phyloP scores from a whole-genome alignment of 2,329 filamentous ascomycete genomes.

The Apiospora arundinis region DNA sequence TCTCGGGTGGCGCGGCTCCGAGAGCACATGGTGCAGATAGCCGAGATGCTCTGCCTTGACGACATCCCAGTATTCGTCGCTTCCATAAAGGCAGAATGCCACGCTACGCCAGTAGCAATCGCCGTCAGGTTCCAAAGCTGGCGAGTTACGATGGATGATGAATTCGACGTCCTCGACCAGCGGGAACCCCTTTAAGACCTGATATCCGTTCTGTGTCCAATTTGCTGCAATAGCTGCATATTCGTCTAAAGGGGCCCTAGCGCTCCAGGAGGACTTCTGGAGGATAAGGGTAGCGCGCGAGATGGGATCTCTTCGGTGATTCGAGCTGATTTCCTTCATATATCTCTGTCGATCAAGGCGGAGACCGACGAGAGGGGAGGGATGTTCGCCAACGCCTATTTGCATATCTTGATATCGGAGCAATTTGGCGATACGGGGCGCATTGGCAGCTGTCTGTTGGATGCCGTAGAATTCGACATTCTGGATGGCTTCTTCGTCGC shows the following conservation, averaged over 20 bases:
- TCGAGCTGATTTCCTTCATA: not conserved
- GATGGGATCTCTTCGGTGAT: not conserved
- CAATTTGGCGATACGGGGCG: not conserved
- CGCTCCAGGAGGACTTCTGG: constrained; percentile 7
- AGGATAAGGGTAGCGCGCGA: constrained; percentile 5
- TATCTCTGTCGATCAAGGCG: constrained; percentile 16
- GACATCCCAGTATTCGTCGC: constrained; percentile 32
- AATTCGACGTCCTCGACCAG: constrained; percentile 43
- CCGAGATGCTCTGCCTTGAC: constrained; percentile 44
- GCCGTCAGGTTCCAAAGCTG: constrained; percentile 23
- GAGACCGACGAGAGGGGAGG: constrained; percentile 19
- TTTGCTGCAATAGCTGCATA: constrained; percentile 15
- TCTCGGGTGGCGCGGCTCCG: constrained; percentile 34
- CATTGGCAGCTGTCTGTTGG: not conserved
- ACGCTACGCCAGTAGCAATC: constrained; percentile 44
- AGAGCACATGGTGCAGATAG: constrained; percentile 37
- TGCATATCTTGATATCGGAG: constrained; percentile 22
- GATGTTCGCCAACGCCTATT: not conserved
- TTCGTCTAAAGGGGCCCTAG: not conserved
- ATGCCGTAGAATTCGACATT: not conserved
- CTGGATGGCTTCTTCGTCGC: not conserved
- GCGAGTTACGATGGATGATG: constrained; percentile 33
- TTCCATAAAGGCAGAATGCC: constrained; percentile 38
- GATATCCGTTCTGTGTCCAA: not conserved
- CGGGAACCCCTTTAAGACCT: constrained; percentile 38